Evolutionary conservation across 306 rosid genomes (phyloP).

Genomic region (Quercus variabilis): DNA sequence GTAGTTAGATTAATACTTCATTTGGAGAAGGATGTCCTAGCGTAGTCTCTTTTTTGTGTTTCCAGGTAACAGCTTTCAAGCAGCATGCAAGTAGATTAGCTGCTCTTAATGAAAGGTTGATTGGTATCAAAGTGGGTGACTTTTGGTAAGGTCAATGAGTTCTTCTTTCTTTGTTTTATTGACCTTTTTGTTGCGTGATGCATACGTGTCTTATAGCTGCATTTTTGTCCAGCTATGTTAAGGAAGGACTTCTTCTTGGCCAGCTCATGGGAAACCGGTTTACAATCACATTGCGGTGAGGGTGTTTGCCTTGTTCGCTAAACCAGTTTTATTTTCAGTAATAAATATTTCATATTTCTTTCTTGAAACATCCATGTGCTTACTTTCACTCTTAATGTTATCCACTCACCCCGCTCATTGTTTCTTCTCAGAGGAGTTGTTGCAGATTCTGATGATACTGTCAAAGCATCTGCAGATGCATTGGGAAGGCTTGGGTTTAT

Average conservation of each 20-base stretch:
- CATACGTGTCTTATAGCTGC: conserved; percentile 24
- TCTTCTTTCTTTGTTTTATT: conserved; percentile 4
- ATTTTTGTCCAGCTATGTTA: conserved; percentile 61
- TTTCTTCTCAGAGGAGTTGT: conserved; percentile 80
- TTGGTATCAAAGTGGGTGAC: conserved; percentile 86
- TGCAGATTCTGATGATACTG: conserved; percentile 79
- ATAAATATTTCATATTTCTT: too few relatives aligned
- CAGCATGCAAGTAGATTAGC: conserved; percentile 74
- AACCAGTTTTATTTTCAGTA: background rate
- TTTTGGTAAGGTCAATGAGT: conserved; percentile 69
- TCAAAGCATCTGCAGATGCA: conserved; percentile 78
- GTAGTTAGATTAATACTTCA: background rate
- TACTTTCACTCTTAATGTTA: conserved; percentile 14
- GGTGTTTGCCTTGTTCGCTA: conserved; percentile 14
- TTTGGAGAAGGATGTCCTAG: conserved; percentile 14
- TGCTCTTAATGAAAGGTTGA: conserved; percentile 79
- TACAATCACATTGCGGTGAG: conserved; percentile 81
- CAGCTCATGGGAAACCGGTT: conserved; percentile 91
- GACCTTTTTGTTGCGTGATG: conserved; percentile 8
- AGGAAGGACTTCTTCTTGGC: conserved; percentile 89
- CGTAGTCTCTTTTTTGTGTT: conserved; percentile 25
- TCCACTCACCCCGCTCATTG: conserved; percentile 23
- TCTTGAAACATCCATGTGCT: background rate
- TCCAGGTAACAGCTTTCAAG: conserved; percentile 89
- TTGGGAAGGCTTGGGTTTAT: conserved; percentile 81